phyloP scores from a whole-genome alignment of 805 yeast genomes.

The Saccharomyces paradoxus region DNA sequence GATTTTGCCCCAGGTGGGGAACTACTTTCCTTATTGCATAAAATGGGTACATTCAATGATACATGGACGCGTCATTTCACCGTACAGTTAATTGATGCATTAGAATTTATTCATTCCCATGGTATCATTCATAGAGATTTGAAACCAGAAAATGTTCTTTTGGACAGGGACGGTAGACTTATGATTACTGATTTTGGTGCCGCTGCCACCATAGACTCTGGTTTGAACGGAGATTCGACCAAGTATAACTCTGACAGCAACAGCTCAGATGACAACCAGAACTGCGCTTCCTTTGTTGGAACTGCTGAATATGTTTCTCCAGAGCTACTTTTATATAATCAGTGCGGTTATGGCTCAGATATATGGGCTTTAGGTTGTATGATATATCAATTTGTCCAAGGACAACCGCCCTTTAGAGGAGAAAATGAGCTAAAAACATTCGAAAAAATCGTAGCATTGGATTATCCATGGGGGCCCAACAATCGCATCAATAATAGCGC shows the following conservation, averaged over 20 bases:
- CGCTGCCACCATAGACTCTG: conserved; percentile 46
- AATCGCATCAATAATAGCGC: not conserved
- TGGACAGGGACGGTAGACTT: conserved; percentile 76
- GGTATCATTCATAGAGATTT: conserved; percentile 91
- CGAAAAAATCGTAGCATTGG: conserved; percentile 74
- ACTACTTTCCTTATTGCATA: conserved; percentile 67
- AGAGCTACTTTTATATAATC: conserved; percentile 68
- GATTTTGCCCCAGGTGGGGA: conserved; percentile 97
- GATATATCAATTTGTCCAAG: conserved; percentile 71
- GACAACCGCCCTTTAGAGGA: conserved; percentile 86
- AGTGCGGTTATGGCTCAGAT: conserved; percentile 77
- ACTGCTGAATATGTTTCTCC: conserved; percentile 97
- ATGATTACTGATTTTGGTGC: conserved; percentile 97
- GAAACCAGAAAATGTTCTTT: conserved; percentile 86
- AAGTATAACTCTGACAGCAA: not conserved
- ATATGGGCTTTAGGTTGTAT: conserved; percentile 95
- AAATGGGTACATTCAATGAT: conserved; percentile 70
- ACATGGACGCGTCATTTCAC: conserved; percentile 70
- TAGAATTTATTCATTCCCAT: conserved; percentile 76
- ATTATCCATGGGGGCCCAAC: conserved; percentile 49
- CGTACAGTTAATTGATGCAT: conserved; percentile 83
- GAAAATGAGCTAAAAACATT: conserved; percentile 77
- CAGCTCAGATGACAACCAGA: conserved; percentile 17
- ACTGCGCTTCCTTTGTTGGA: conserved; percentile 78
- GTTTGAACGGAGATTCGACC: conserved; percentile 23